A percentile compares a stretch with the other conserved stretches of the same genome.
These are phyloP conservation scores for Candolleomyces eurysporus DNA, from an alignment of 768 basidiomycete species.

Conservation along the genomic window DNA sequence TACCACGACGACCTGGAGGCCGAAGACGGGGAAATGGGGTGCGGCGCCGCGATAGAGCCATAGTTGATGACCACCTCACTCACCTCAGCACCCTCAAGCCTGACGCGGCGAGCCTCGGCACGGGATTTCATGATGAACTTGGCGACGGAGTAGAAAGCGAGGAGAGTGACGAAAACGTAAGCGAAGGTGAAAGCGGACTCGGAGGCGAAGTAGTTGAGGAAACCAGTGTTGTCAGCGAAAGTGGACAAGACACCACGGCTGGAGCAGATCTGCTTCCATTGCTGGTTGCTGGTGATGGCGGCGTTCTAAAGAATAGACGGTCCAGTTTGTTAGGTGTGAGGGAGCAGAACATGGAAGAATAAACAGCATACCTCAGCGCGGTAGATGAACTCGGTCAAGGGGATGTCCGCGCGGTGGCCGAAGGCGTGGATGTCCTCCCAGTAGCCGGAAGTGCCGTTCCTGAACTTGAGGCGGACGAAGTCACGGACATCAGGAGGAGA, in stretches of 20 bases:
- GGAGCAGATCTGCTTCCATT: conserved; percentile 50
- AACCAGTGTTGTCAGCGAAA: conserved; percentile 15
- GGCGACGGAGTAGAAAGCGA: conserved; percentile 35
- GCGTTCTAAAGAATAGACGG: conserved; percentile 33
- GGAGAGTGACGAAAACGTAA: conserved; percentile 36
- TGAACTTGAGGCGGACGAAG: conserved; percentile 83
- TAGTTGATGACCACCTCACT: conserved; percentile 39
- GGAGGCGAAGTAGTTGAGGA: conserved; percentile 18
- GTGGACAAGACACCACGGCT: conserved; percentile 18
- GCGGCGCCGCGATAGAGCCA: conserved; percentile 29
- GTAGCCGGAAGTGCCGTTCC: conserved; percentile 67
- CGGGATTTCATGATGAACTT: conserved; percentile 40
- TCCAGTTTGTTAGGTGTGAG: background rate
- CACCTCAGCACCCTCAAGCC: conserved; percentile 49
- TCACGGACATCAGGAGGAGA: conserved; percentile 73
- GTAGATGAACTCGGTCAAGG: conserved; percentile 84
- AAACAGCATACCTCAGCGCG: conserved; percentile 58
- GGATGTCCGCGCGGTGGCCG: conserved; percentile 72
- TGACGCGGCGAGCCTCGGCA: conserved; percentile 34
- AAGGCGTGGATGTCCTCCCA: conserved; percentile 74
- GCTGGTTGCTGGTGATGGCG: conserved; percentile 53
- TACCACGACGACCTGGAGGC: conserved; percentile 7
- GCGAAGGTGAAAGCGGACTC: conserved; percentile 35
- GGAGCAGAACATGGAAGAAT: background rate
- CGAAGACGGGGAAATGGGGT: conserved; percentile 4